A percentile compares a stretch with the other conserved stretches of the same genome.
Evolutionary conservation across 164 flowering plant species (phyloP).

Genomic region (Santalum album): DNA sequence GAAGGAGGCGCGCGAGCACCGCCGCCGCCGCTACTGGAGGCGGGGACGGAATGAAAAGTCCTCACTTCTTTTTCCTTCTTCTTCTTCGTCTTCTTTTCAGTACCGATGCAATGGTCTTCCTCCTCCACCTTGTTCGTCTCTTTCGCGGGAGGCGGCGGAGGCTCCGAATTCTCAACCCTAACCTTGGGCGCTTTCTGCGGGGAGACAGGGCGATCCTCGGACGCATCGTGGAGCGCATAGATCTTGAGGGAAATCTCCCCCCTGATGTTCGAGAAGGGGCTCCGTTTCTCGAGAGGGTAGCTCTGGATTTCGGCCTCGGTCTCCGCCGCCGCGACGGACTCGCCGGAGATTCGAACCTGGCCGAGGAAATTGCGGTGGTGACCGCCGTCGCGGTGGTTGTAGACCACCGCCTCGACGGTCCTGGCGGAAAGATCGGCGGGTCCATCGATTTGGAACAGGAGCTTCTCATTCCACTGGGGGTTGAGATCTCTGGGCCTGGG

Average conservation of each 20-base stretch:
- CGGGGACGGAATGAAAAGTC: conserved; percentile 54
- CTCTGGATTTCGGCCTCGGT: conserved; percentile 42
- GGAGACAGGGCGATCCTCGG: background rate
- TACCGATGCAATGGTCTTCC: conserved; percentile 10
- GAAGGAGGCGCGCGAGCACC: too few species aligned
- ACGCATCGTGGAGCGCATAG: conserved; percentile 20
- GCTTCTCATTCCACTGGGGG: conserved; percentile 70
- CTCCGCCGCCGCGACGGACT: conserved; percentile 42
- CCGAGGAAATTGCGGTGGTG: conserved; percentile 74
- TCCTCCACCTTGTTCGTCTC: background rate
- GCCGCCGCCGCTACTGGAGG: conserved; percentile 13
- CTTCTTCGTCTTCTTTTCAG: conserved; percentile 23
- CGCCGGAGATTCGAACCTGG: conserved; percentile 68
- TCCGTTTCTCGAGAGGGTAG: conserved; percentile 83
- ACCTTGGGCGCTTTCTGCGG: background rate
- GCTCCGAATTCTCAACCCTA: too few species aligned
- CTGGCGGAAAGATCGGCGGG: conserved; percentile 31
- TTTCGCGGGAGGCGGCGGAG: background rate
- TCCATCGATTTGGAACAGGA: conserved; percentile 49
- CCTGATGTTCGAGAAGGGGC: conserved; percentile 62
- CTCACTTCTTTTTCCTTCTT: conserved; percentile 41
- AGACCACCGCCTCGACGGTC: conserved; percentile 47
- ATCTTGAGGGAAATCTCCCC: conserved; percentile 67
- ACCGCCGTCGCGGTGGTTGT: conserved; percentile 43
- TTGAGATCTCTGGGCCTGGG: conserved; percentile 61